phyloP scores from a whole-genome alignment of 2,329 filamentous ascomycete genomes.

The Fusarium fracticaudum region DNA sequence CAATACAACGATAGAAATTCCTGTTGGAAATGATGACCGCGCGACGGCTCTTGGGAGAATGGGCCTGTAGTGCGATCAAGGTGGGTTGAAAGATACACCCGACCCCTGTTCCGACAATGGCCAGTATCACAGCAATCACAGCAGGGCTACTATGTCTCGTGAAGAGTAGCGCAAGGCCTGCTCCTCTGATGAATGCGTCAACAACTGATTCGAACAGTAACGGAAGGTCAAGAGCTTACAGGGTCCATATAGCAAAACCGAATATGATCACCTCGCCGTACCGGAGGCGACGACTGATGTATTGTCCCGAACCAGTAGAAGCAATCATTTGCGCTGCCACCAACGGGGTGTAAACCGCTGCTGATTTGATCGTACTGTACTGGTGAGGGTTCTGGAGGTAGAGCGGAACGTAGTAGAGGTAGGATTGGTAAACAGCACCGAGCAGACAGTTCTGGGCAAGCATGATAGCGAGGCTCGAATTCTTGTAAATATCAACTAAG shows the following conservation, averaged over 20 bases:
- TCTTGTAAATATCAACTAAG: neutral
- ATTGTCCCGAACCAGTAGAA: neutral
- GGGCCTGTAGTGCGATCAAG: neutral
- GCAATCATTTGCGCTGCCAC: neutral
- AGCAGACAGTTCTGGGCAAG: neutral
- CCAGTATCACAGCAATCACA: neutral
- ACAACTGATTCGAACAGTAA: too few species aligned
- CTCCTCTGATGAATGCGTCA: neutral
- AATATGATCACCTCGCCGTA: neutral
- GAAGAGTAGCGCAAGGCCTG: neutral
- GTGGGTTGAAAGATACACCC: neutral
- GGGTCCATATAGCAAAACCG: neutral
- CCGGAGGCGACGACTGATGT: neutral
- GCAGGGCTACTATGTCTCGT: neutral
- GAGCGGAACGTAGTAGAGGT: neutral
- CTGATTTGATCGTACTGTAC: neutral
- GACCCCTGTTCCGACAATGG: neutral
- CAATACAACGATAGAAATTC: slow-evolving; percentile 5
- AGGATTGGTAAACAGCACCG: neutral
- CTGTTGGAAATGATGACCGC: neutral
- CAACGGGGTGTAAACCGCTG: neutral
- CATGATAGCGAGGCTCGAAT: neutral
- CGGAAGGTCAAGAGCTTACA: neutral
- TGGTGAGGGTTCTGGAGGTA: neutral
- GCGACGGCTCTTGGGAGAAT: neutral